Evolutionary conservation across 2,329 filamentous ascomycete genomes (phyloP).

Genomic region (Pseudocercospora pini-densiflorae): DNA sequence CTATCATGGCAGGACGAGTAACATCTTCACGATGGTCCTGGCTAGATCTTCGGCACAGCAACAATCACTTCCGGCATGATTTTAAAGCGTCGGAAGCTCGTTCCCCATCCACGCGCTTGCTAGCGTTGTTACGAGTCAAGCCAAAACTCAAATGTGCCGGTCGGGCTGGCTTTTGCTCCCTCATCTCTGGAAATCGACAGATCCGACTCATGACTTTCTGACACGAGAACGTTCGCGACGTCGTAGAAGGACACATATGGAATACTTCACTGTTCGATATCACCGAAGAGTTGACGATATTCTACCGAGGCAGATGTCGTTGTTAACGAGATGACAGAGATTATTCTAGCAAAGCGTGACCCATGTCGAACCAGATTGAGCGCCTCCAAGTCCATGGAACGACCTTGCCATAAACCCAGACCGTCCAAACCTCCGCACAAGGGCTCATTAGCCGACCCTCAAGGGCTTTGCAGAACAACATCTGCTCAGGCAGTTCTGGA

Average conservation of each 20-base stretch:
- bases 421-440: not conserved
- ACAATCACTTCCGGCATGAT: not conserved
- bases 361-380: slow-evolving; percentile 1
- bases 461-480: not conserved
- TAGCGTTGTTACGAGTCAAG: slow-evolving; percentile 15
- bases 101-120: slow-evolving; percentile 17
- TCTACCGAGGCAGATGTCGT: not conserved
- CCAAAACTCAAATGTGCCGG: slow-evolving; percentile 17
- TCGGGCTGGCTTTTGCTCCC: not conserved
- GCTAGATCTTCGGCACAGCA: slow-evolving; percentile 6
- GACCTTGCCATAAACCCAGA: not conserved
- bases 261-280: no score
- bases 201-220: not conserved
- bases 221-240: not conserved
- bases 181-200: not conserved
- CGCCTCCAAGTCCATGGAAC: slow-evolving; percentile 1
- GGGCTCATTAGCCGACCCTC: slow-evolving; percentile 1
- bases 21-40: not conserved
- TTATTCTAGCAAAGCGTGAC: not conserved
- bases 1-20: not conserved
- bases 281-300: no score
- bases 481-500: not conserved
- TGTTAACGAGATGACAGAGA: no score
- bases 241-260: not conserved
- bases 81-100: not conserved